Evolutionary conservation across 768 basidiomycete species (phyloP).

Genomic region (Cantharellus cinnabarinus): DNA sequence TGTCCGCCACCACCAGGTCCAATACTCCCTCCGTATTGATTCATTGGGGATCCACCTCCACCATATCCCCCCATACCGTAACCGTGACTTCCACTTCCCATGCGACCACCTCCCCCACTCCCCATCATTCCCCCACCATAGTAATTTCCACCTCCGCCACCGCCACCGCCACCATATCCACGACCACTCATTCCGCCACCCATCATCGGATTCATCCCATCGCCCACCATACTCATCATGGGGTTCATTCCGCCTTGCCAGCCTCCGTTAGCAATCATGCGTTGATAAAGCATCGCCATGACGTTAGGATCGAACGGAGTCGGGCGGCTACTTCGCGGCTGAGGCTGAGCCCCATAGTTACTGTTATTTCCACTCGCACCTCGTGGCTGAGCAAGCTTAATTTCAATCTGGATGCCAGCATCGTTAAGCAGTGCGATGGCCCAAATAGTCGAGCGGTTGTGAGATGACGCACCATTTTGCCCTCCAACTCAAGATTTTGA

Average conservation of each 20-base stretch:
- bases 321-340: constrained; percentile 1
- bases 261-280: constrained; percentile 43
- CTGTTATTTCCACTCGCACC: constrained; percentile 34
- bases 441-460: not conserved
- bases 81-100: constrained; percentile 9
- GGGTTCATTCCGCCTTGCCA: constrained; percentile 5
- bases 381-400: constrained; percentile 87
- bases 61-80: constrained; percentile 25
- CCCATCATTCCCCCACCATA: constrained; percentile 18
- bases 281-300: constrained; percentile 80
- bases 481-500: constrained; percentile 81
- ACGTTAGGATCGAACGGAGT: constrained; percentile 81
- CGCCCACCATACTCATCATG: constrained; percentile 13
- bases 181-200: constrained; percentile 15
- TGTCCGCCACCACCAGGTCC: constrained; percentile 28
- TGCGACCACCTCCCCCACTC: constrained; percentile 16
- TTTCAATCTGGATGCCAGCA: constrained; percentile 53
- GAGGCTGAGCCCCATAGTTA: constrained; percentile 18
- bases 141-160: constrained; percentile 4
- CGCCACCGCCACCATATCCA: constrained; percentile 11
- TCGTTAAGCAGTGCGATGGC: not conserved
- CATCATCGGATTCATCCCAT: constrained; percentile 20
- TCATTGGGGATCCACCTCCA: constrained; percentile 23
- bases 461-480: constrained; percentile 58
- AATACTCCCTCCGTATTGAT: constrained; percentile 19